Evolutionary conservation across 2,329 filamentous ascomycete species (phyloP).

Genomic region (Tolypocladium cylindrosporum): DNA sequence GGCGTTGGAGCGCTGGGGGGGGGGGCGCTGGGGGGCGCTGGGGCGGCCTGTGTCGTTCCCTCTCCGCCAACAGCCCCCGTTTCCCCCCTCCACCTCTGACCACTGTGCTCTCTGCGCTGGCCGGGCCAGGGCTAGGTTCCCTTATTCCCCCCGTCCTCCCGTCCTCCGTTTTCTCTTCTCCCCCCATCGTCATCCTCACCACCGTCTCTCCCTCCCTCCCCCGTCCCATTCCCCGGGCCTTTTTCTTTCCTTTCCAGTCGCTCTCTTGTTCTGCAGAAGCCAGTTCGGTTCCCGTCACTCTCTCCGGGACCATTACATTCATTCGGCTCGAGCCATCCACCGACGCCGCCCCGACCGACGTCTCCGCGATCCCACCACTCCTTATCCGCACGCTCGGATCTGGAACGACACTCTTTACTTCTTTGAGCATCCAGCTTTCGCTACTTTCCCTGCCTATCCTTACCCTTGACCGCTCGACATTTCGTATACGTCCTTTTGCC

Average conservation of each 20-base stretch:
- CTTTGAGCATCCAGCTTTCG: conserved; percentile 7
- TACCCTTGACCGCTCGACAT: neutral
- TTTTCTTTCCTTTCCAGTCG: conserved; percentile 39
- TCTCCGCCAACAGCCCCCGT: neutral
- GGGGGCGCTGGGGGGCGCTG: no score
- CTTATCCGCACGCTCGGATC: conserved; percentile 9
- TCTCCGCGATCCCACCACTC: conserved; percentile 7
- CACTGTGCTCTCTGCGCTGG: neutral
- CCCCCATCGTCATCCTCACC: conserved; percentile 23
- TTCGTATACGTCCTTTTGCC: neutral
- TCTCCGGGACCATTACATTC: conserved; percentile 38
- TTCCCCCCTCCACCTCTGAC: neutral
- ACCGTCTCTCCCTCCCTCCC: conserved; percentile 22
- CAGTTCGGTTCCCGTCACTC: conserved; percentile 39
- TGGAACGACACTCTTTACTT: conserved; percentile 14
- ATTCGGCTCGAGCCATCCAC: conserved; percentile 18
- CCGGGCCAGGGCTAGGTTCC: conserved; percentile 1
- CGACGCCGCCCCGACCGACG: conserved; percentile 8
- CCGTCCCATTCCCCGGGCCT: conserved; percentile 22
- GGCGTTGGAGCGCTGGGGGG: no score
- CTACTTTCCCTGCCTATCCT: conserved; percentile 4
- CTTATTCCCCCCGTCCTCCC: conserved; percentile 23
- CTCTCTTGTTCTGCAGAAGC: conserved; percentile 35
- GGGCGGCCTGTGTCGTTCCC: neutral
- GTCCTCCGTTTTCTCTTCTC: conserved; percentile 22